Percentiles rank a stretch among this genome's conserved stretches.
phyloP scores from a whole-genome alignment of 2,329 filamentous ascomycete genomes.

The Penicillium olsonii region DNA sequence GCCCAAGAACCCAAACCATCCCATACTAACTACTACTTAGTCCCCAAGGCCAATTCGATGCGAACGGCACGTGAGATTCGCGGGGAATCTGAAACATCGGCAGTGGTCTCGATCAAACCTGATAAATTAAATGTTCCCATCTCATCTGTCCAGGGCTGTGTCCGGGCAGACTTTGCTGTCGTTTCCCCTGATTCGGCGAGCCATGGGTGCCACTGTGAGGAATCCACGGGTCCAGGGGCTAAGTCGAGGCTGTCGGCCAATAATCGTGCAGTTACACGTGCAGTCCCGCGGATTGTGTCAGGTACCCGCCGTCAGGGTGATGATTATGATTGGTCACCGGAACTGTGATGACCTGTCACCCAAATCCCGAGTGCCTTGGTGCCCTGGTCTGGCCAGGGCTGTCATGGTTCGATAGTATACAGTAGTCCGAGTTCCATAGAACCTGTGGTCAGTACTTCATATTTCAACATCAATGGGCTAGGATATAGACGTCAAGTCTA shows the following conservation, averaged over 20 bases:
- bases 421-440: too few species aligned
- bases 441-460: too few species aligned
- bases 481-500: too few species aligned
- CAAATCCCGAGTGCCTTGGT: constrained; percentile 10
- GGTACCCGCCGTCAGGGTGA: constrained; percentile 20
- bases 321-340: constrained; percentile 17
- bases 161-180: neutral
- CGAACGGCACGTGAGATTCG: constrained; percentile 26
- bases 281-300: constrained; percentile 20
- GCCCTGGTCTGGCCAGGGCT: neutral
- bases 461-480: too few species aligned
- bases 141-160: neutral
- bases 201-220: constrained; percentile 19
- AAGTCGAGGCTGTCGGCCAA: constrained; percentile 14
- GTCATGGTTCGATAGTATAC: too few species aligned
- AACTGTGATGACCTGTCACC: constrained; percentile 24
- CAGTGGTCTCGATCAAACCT: constrained; percentile 3
- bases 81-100: constrained; percentile 25
- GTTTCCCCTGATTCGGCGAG: constrained; percentile 23
- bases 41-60: constrained; percentile 16
- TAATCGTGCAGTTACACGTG: constrained; percentile 12
- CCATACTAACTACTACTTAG: neutral
- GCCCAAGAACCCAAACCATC: constrained; percentile 8
- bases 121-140: neutral
- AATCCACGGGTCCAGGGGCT: constrained; percentile 22